phyloP scores from a whole-genome alignment of 1,284 basidiomycete species.

The Neonothopanus nambi region DNA sequence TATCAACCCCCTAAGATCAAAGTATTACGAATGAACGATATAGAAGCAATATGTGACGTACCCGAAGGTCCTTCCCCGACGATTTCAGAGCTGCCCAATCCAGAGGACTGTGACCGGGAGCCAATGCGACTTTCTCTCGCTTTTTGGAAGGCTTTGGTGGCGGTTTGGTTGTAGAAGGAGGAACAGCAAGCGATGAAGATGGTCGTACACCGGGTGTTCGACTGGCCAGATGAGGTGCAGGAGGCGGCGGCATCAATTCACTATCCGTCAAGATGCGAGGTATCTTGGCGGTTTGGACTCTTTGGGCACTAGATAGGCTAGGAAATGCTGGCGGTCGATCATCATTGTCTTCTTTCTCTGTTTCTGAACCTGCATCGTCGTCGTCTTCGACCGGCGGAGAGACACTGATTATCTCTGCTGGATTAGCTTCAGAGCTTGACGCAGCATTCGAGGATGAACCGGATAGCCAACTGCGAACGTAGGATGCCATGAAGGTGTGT shows the following conservation, averaged over 20 bases:
- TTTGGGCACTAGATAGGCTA: conserved; percentile 77
- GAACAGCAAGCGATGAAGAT: conserved; percentile 53
- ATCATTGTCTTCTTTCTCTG: conserved; percentile 52
- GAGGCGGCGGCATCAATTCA: conserved; percentile 72
- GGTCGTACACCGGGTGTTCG: conserved; percentile 43
- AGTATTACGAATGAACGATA: background rate
- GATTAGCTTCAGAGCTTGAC: conserved; percentile 17
- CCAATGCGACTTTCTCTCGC: conserved; percentile 82
- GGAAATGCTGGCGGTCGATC: conserved; percentile 86
- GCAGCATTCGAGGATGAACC: conserved; percentile 27
- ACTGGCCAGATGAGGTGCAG: conserved; percentile 26
- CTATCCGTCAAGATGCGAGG: conserved; percentile 55
- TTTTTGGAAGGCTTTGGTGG: conserved; percentile 57
- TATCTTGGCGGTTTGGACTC: conserved; percentile 36
- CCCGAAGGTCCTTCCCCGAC: conserved; percentile 78
- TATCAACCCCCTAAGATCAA: conserved; percentile 60
- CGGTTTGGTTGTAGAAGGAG: conserved; percentile 56
- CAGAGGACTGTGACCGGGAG: conserved; percentile 88
- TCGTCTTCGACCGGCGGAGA: conserved; percentile 44
- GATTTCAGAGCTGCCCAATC: conserved; percentile 93
- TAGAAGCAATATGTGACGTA: conserved; percentile 34
- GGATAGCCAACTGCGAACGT: conserved; percentile 50
- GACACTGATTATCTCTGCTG: conserved; percentile 37
- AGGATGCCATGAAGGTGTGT: conserved; percentile 42
- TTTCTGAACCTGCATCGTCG: conserved; percentile 53